Evolutionary conservation across 768 basidiomycete genomes (phyloP).

Genomic region (Leccinum barrowsii): DNA sequence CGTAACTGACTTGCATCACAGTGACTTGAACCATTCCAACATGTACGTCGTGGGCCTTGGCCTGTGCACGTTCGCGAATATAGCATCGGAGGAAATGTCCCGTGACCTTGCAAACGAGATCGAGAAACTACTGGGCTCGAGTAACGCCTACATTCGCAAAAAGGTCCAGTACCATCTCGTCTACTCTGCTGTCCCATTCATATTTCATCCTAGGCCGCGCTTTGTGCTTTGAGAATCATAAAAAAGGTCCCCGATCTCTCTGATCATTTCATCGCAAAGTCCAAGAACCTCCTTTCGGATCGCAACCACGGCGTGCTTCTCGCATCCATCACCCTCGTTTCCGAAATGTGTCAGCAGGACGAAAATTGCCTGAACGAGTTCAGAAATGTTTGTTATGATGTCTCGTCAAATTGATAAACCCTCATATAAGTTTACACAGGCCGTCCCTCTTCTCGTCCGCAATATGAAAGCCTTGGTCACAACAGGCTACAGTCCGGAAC

Average conservation of each 20-base stretch:
- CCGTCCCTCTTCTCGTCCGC: slow-evolving; percentile 88
- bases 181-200: neutral
- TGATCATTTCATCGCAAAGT: slow-evolving; percentile 86
- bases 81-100: slow-evolving; percentile 99
- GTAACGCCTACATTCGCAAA: slow-evolving; percentile 98
- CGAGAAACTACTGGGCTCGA: slow-evolving; percentile 94
- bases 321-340: slow-evolving; percentile 90
- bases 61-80: slow-evolving; percentile 97
- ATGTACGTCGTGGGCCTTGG: slow-evolving; percentile 98
- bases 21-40: slow-evolving; percentile 99
- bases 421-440: slow-evolving; percentile 43
- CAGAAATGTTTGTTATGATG: slow-evolving; percentile 62
- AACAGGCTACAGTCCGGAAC: slow-evolving; percentile 96
- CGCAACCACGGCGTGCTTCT: slow-evolving; percentile 96
- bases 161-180: slow-evolving; percentile 54
- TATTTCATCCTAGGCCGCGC: slow-evolving; percentile 62
- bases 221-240: slow-evolving; percentile 91
- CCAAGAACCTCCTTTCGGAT: slow-evolving; percentile 89
- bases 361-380: slow-evolving; percentile 75
- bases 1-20: slow-evolving; percentile 31
- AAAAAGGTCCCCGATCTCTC: slow-evolving; percentile 95
- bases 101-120: slow-evolving; percentile 97
- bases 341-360: slow-evolving; percentile 90
- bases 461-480: slow-evolving; percentile 93
- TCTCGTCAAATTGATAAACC: neutral